Base-by-base conservation (phyloP, 1,284 basidiomycete genomes). In the Cryptococcus wingfieldii region DNA sequence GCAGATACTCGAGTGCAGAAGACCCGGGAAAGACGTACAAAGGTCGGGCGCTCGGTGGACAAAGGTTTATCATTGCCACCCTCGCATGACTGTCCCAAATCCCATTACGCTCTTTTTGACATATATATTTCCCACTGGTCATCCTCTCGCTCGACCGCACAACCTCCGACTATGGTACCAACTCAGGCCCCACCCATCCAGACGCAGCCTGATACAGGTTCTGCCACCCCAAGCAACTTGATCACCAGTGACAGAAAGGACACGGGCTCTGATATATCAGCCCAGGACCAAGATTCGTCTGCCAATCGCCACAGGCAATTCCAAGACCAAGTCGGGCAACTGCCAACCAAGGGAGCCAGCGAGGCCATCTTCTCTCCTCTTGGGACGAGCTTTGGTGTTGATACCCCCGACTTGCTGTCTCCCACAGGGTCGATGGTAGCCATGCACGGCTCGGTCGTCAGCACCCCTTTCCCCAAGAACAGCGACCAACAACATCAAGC, bases 371-470 rank as follows among this genome's bases (percentile, higher is more conserved):
- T 53, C 51, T 54, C 53, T 4, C 53, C 53, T 23, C 9, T 37
- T 18, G 38, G 14, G 8, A 42, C 53, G 10, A 49, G 34, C 31
- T 47, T 47, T 25, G 14, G 27, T 13, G 44, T 38, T 16, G 51
- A 53, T 16, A 46, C 45, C 2, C 48, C 47, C 38, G 7, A 49
- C n/a, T 3, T 55, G 10, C 23, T 41, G 18, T 51, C 58, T 4
- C 55, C 55, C n/a, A 41, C 53, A 31, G 27, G 38, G 16, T 56
- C 54, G 3, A 38, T 51, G 14, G 39, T 52, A 10, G 58, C 55
- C 1, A 28, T 54, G 19, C 54, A 60, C n/a, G 58, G 58, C 14
- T 49, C 41, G 8, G 50, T 58, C 37, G 38, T 44, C 43, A 48
- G 48, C 19, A 46, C 50, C 12, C 53, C 49, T 19, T 55, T 54